Evolutionary conservation across 2,329 filamentous ascomycete genomes (phyloP).

Genomic region (Colletotrichum sp.): DNA sequence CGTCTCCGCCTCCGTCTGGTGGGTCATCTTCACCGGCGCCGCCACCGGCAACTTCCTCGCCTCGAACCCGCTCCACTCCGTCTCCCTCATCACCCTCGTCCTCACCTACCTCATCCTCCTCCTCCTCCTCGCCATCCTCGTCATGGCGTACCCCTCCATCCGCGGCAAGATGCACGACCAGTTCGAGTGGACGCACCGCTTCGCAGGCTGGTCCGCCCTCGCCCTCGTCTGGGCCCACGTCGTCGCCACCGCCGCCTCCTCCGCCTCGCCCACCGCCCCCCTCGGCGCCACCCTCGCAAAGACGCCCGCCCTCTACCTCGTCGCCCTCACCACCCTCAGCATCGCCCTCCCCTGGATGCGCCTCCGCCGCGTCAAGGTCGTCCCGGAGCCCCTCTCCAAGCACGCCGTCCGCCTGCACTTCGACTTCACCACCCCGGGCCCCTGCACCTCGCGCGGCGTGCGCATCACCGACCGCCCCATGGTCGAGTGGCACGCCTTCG

Average conservation of each 20-base stretch:
- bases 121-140: slow-evolving; percentile 64
- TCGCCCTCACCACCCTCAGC: slow-evolving; percentile 66
- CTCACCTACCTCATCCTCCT: slow-evolving; percentile 63
- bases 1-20: slow-evolving; percentile 54
- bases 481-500: slow-evolving; percentile 78
- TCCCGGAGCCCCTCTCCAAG: slow-evolving; percentile 70
- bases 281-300: slow-evolving; percentile 41
- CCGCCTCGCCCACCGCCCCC: slow-evolving; percentile 37
- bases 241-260: slow-evolving; percentile 54
- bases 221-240: slow-evolving; percentile 69
- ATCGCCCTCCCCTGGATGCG: slow-evolving; percentile 76
- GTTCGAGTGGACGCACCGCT: slow-evolving; percentile 76
- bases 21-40: slow-evolving; percentile 44
- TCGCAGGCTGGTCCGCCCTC: slow-evolving; percentile 71
- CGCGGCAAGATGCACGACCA: slow-evolving; percentile 68
- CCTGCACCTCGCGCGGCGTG: slow-evolving; percentile 38
- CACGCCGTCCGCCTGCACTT: slow-evolving; percentile 80
- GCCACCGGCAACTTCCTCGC: slow-evolving; percentile 39
- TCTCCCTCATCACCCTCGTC: slow-evolving; percentile 41
- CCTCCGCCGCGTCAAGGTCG: slow-evolving; percentile 70
- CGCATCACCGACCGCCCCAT: slow-evolving; percentile 68
- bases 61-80: background rate
- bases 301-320: slow-evolving; percentile 66
- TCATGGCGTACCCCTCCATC: slow-evolving; percentile 67
- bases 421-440: slow-evolving; percentile 60